Conservation (phyloP, 2,329 filamentous ascomycete genomes). For the Phoma herbarum region DNA sequence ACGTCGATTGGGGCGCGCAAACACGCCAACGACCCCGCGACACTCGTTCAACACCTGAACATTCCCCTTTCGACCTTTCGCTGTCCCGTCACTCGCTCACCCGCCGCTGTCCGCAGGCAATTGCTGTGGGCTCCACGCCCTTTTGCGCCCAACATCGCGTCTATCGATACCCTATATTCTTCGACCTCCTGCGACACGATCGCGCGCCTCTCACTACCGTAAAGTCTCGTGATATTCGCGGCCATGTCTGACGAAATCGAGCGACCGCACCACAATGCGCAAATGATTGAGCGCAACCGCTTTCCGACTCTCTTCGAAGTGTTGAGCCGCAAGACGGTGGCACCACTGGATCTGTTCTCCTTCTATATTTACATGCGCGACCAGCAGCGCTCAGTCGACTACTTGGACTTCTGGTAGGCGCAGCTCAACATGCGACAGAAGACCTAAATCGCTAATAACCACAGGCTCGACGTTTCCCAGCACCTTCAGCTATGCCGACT, state of each 20-base stretch:
- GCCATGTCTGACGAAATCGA: slow-evolving; percentile 38
- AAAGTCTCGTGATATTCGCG: slow-evolving; percentile 9
- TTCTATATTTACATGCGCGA: slow-evolving; percentile 99
- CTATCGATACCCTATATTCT: slow-evolving; percentile 35
- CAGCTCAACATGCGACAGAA: not conserved
- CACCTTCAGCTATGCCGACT: slow-evolving; percentile 98
- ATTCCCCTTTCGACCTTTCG: slow-evolving; percentile 11
- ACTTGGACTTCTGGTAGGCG: slow-evolving; percentile 94
- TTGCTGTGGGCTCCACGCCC: slow-evolving; percentile 34
- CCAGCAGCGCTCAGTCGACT: slow-evolving; percentile 96
- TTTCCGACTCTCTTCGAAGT: slow-evolving; percentile 97
- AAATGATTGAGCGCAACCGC: slow-evolving; percentile 70
- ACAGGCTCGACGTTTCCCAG: slow-evolving; percentile 97
- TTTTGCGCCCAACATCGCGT: slow-evolving; percentile 21
- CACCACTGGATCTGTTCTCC: slow-evolving; percentile 95
- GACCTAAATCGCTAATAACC: slow-evolving; percentile 38
- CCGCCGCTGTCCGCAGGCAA: slow-evolving; percentile 19
- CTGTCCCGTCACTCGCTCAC: slow-evolving; percentile 31
- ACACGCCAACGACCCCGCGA: slow-evolving; percentile 26
- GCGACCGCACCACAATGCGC: slow-evolving; percentile 21
- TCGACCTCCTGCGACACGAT: slow-evolving; percentile 26
- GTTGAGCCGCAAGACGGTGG: slow-evolving; percentile 88
- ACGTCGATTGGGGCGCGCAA: slow-evolving; percentile 37
- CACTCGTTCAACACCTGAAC: slow-evolving; percentile 17
- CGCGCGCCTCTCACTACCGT: slow-evolving; percentile 29